phyloP scores from a whole-genome alignment of 768 basidiomycete species.

The Tylopilus felleus region DNA sequence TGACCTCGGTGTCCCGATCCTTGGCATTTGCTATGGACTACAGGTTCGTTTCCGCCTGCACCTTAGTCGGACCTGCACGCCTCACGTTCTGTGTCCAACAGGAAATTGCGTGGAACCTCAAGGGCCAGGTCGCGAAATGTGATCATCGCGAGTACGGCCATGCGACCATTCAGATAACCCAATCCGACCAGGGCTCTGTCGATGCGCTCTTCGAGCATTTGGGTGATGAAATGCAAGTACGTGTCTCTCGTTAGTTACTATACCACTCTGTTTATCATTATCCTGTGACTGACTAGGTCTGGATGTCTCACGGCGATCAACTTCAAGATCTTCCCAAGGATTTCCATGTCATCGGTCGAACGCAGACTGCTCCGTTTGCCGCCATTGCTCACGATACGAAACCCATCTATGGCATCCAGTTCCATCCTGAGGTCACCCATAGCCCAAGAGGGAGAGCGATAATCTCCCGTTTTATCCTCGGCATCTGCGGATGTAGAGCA shows the following conservation, averaged over 20 bases:
- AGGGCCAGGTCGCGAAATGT: conserved; percentile 80
- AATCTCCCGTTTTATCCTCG: conserved; percentile 77
- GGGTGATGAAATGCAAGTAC: conserved; percentile 85
- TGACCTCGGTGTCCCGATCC: conserved; percentile 81
- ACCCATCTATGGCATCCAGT: conserved; percentile 94
- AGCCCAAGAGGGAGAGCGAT: conserved; percentile 86
- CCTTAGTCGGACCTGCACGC: not conserved
- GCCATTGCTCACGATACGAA: conserved; percentile 89
- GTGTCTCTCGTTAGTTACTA: conserved; percentile 10
- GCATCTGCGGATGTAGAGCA: conserved; percentile 75
- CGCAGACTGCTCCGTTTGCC: conserved; percentile 84
- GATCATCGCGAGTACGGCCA: conserved; percentile 95
- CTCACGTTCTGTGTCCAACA: conserved; percentile 30
- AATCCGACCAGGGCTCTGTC: conserved; percentile 52
- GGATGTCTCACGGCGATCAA: conserved; percentile 99
- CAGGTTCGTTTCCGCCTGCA: conserved; percentile 51
- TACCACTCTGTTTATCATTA: not conserved
- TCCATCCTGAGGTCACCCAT: conserved; percentile 98
- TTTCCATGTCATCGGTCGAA: conserved; percentile 87
- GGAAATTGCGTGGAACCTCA: conserved; percentile 91
- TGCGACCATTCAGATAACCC: conserved; percentile 73
- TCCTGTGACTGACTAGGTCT: conserved; percentile 61
- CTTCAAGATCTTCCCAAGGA: conserved; percentile 74
- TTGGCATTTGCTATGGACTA: conserved; percentile 97
- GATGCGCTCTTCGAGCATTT: conserved; percentile 84